A percentile compares a stretch with the other conserved stretches of the same genome.
These are phyloP conservation scores for Phytopythium chamaehyphon DNA, from an alignment of 352 stramenopile species.

Conservation along the genomic window DNA sequence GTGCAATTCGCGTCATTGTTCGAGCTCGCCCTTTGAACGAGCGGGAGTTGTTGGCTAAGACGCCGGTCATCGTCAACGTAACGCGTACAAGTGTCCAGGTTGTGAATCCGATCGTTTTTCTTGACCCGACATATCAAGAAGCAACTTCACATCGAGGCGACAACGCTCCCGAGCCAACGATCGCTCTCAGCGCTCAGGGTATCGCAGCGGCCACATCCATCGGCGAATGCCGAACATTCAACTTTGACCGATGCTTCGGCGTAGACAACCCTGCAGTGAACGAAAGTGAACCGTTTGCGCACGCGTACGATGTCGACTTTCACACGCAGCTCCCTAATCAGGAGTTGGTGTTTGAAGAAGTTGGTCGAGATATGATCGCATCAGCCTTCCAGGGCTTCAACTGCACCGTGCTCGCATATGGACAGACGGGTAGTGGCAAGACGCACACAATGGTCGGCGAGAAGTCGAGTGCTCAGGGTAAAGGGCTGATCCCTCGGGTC, in stretches of 20 bases:
- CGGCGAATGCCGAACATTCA: slow-evolving; percentile 61
- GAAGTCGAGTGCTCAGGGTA: slow-evolving; percentile 38
- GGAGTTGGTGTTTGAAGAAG: slow-evolving; percentile 72
- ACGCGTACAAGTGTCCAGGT: slow-evolving; percentile 48
- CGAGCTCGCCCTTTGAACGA: slow-evolving; percentile 63
- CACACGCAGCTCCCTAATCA: slow-evolving; percentile 54
- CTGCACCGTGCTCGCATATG: slow-evolving; percentile 79
- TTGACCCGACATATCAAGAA: slow-evolving; percentile 48
- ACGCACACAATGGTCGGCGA: slow-evolving; percentile 85
- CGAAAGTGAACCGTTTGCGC: slow-evolving; percentile 24
- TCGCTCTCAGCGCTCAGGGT: slow-evolving; percentile 23
- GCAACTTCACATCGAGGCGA: slow-evolving; percentile 20
- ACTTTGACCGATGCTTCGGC: slow-evolving; percentile 79
- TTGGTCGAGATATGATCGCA: slow-evolving; percentile 64
- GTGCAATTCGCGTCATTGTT: slow-evolving; percentile 74
- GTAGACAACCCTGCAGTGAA: slow-evolving; percentile 23
- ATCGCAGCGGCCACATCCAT: slow-evolving; percentile 29
- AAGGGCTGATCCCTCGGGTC: slow-evolving; percentile 73
- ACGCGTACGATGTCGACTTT: slow-evolving; percentile 36
- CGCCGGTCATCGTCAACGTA: slow-evolving; percentile 49
- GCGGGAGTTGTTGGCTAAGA: slow-evolving; percentile 41
- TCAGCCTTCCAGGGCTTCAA: slow-evolving; percentile 82
- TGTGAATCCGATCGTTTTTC: slow-evolving; percentile 57
- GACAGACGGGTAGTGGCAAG: slow-evolving; percentile 77
- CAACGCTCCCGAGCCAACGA: slow-evolving; percentile 17